Evolutionary conservation across 768 basidiomycete genomes (phyloP).

Genomic region (Phylloporus sp.): DNA sequence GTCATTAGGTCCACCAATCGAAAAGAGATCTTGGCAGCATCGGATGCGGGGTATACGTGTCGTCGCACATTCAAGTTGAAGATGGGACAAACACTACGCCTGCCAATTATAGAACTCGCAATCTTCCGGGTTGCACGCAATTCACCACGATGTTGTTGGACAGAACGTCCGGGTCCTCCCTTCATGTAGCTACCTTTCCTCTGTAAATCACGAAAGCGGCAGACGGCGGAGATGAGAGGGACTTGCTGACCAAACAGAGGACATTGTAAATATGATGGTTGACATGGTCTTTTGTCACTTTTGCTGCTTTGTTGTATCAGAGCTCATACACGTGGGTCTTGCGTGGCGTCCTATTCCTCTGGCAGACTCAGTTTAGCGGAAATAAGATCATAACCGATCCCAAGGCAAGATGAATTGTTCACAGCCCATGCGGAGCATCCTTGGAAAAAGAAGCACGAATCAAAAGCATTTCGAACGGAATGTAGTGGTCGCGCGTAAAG

Average conservation of each 20-base stretch:
- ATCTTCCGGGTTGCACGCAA: not conserved
- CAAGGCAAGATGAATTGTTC: not conserved
- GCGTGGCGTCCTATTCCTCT: not conserved
- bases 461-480: constrained; percentile 63
- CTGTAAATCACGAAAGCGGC: constrained; percentile 67
- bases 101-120: constrained; percentile 23
- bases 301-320: constrained; percentile 68
- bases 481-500: constrained; percentile 60
- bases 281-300: constrained; percentile 76
- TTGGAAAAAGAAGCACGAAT: constrained; percentile 48
- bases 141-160: constrained; percentile 16
- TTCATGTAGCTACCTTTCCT: constrained; percentile 37
- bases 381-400: constrained; percentile 12
- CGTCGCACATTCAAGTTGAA: not conserved
- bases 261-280: constrained; percentile 61
- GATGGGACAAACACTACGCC: constrained; percentile 17
- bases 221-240: constrained; percentile 62
- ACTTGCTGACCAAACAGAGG: constrained; percentile 56
- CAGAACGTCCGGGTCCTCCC: constrained; percentile 45
- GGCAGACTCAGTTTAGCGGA: constrained; percentile 14
- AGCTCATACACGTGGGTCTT: constrained; percentile 66
- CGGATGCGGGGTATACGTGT: too few relatives aligned
- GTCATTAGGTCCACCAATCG: too few relatives aligned
- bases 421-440: constrained; percentile 5
- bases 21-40: too few relatives aligned